A percentile compares a stretch with the other conserved stretches of the same genome.
Conservation (phyloP, 2,329 filamentous ascomycete genomes). For the Tolypocladium inflatum region DNA sequence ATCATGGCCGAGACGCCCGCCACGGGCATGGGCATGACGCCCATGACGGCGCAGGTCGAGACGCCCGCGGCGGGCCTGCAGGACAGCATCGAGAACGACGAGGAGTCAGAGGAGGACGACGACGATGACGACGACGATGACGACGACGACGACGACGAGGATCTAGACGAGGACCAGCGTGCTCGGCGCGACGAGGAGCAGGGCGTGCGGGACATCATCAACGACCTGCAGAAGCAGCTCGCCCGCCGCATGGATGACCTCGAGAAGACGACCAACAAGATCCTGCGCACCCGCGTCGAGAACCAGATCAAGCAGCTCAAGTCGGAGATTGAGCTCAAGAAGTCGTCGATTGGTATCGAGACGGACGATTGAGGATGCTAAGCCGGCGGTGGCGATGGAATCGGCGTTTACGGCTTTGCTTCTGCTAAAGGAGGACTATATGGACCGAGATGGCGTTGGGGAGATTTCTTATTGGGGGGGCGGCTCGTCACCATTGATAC, state of each 20-base stretch:
- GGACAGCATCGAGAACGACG: constrained; percentile 33
- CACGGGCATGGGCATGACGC: constrained; percentile 33
- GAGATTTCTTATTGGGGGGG: not conserved
- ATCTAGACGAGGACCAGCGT: constrained; percentile 44
- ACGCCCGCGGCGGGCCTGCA: constrained; percentile 34
- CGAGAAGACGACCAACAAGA: constrained; percentile 31
- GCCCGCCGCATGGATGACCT: constrained; percentile 34
- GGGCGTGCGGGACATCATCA: constrained; percentile 45
- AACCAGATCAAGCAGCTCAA: constrained; percentile 37
- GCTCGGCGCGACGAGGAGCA: constrained; percentile 40
- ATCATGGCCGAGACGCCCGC: constrained; percentile 29
- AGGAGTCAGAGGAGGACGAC: constrained; percentile 30
- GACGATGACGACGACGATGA: constrained; percentile 29
- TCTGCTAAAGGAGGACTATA: not conserved
- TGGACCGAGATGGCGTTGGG: not conserved
- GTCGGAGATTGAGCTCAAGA: constrained; percentile 35
- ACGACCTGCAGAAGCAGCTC: constrained; percentile 42
- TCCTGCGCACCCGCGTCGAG: constrained; percentile 41
- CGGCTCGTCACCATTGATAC: not conserved
- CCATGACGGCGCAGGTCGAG: constrained; percentile 31
- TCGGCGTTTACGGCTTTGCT: not conserved
- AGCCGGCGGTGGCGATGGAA: not conserved
- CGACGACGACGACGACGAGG: constrained; percentile 40
- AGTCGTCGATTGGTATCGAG: constrained; percentile 32
- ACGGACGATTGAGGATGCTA: constrained; percentile 19